These are phyloP conservation scores for Acacia melanoxylon DNA, from an alignment of 306 rosid species.

Conservation along the genomic window DNA sequence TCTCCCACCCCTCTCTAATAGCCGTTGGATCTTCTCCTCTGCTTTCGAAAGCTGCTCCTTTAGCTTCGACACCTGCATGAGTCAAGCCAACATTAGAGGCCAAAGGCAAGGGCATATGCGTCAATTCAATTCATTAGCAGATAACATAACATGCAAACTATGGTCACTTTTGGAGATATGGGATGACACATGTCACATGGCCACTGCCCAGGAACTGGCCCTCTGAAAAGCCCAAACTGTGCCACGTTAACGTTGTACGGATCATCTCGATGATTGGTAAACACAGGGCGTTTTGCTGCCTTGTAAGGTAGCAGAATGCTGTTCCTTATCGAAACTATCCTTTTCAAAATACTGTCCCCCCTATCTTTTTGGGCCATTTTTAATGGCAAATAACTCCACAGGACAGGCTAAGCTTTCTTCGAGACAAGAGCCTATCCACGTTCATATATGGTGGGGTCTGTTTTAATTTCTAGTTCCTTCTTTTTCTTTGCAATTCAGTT, in stretches of 20 bases:
- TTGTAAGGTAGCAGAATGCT: constrained; percentile 40
- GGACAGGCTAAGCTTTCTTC: constrained; percentile 32
- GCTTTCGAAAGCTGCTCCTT: constrained; percentile 49
- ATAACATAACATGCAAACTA: not conserved
- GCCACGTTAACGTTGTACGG: constrained; percentile 38
- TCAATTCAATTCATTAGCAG: not conserved
- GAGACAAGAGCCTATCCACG: constrained; percentile 57
- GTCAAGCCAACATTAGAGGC: not conserved
- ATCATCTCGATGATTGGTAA: constrained; percentile 8
- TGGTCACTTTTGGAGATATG: not conserved
- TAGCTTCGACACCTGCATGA: constrained; percentile 48
- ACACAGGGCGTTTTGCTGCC: constrained; percentile 29
- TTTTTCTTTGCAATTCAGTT: not conserved
- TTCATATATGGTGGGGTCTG: constrained; percentile 32
- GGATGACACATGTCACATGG: constrained; percentile 24
- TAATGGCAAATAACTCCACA: constrained; percentile 21
- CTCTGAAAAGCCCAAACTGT: constrained; percentile 26
- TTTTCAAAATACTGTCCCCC: not conserved
- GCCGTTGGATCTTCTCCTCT: constrained; percentile 52
- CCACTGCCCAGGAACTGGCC: constrained; percentile 25
- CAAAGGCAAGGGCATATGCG: not conserved
- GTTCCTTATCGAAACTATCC: not conserved
- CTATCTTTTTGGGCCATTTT: not conserved
- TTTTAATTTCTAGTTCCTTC: not conserved
- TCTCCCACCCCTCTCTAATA: constrained; percentile 33